Evolutionary conservation across 2,329 filamentous ascomycete species (phyloP), one percentile per base, ranked within the genome.

Genomic region (Cordyceps cateniannulata): DNA sequence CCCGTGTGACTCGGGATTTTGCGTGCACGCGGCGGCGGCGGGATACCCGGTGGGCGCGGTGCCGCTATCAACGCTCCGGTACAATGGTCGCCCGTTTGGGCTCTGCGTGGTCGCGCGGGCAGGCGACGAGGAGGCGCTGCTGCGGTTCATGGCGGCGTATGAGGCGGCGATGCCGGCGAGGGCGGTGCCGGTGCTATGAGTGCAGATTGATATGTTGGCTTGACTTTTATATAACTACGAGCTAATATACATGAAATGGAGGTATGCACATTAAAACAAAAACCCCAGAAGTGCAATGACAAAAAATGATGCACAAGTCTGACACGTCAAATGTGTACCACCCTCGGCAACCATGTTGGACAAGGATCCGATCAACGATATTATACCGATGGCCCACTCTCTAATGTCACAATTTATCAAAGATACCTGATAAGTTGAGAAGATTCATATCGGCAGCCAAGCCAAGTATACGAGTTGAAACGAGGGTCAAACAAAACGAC

Each of bases 1-100:
- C 24, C 59, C 63, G 2, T 60, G 57, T 7, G 63, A 65, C 18
- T 63, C 62, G 12, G 62, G 42, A 16, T 63, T 65, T 10, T 63
- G 62, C 54, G 62, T 64, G 24, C 60, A 65, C n/a, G 63, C 63
- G 16, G 60, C 62, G 2, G 63, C 63, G 42, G 59, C 63, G 29
- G 63, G 63, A 2, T 65, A 64, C 5, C 63, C 63, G 18, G 58
- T 63, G 20, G 53, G 56, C 27, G 58, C 60, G 14, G 63, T 60
- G 22, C 63, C 63, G 40, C 44, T 65, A 35, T 58, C 60, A 10
- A 54, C 55, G 27, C 42, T 63, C 10, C 25, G 38, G 25, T 63
- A 65, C 14, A 65, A 65, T n/a, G 63, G 63, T 2, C 57, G 62
- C 1, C 63, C 63, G 18, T 64, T 65, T 60, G 63, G 63, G 20